phyloP scores from a whole-genome alignment of 305 asterid genomes.

The Withania somnifera region DNA sequence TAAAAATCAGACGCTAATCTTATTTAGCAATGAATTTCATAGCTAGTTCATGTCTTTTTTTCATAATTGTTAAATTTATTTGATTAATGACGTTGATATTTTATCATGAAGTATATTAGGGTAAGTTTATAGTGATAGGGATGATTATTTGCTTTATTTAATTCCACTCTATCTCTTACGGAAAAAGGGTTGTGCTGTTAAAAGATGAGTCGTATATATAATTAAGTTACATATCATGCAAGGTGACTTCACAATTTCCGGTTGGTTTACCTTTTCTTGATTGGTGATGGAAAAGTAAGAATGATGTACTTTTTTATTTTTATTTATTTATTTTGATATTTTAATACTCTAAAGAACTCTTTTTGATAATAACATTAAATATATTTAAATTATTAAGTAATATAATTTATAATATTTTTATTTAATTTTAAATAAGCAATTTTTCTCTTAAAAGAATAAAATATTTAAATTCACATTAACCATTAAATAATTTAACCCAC shows the following conservation, averaged over 20 bases:
- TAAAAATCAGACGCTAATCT: too few species aligned
- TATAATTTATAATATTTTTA: neutral
- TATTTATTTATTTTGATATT: neutral
- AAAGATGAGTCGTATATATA: neutral
- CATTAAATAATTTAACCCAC: neutral
- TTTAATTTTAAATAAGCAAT: too few species aligned
- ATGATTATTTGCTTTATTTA: neutral
- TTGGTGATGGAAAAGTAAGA: neutral
- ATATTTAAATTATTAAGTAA: neutral
- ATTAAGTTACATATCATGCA: neutral
- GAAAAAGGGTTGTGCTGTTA: neutral
- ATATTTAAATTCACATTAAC: neutral
- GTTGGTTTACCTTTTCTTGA: neutral
- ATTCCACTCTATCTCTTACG: neutral
- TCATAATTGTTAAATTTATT: neutral
- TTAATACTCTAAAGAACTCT: neutral
- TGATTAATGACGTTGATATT: neutral
- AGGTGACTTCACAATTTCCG: neutral
- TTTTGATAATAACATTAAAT: too few species aligned
- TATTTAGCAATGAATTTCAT: too few species aligned
- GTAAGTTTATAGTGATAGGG: neutral
- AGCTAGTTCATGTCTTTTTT: neutral
- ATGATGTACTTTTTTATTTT: neutral
- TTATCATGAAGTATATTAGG: neutral
- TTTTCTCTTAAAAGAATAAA: too few species aligned